Percentiles rank a stretch among this genome's conserved stretches.
phyloP scores from a whole-genome alignment of 441 rosid species.

The Arabidopsis lyrata region DNA sequence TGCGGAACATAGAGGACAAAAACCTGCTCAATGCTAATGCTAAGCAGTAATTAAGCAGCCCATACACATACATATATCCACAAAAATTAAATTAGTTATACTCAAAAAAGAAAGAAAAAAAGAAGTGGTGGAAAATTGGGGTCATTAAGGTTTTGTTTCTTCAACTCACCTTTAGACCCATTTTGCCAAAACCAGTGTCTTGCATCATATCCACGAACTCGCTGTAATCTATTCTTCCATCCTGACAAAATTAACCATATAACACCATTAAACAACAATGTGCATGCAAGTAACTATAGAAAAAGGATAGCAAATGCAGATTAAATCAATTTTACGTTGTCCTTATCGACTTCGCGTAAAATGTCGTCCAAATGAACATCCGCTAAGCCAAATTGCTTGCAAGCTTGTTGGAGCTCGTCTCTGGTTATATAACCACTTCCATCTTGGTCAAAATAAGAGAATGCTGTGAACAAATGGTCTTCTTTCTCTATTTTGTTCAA shows the following conservation, averaged over 20 bases:
- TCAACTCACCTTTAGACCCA: constrained; percentile 42
- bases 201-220: constrained; percentile 98
- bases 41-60: background rate
- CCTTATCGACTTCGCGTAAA: constrained; percentile 83
- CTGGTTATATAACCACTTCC: constrained; percentile 93
- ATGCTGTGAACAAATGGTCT: constrained; percentile 87
- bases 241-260: constrained; percentile 50
- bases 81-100: background rate
- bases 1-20: constrained; percentile 6
- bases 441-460: constrained; percentile 89
- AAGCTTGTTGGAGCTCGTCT: constrained; percentile 91
- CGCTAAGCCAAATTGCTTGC: constrained; percentile 75
- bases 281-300: constrained; percentile 2
- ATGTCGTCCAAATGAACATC: constrained; percentile 73
- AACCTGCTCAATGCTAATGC: constrained; percentile 38
- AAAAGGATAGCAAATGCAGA: background rate
- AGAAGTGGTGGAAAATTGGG: background rate
- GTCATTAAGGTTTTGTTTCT: constrained; percentile 6
- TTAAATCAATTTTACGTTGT: constrained; percentile 56
- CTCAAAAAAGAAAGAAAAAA: background rate
- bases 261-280: constrained; percentile 23
- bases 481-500: constrained; percentile 84
- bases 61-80: background rate
- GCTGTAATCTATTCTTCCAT: constrained; percentile 90
- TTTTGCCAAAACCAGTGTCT: constrained; percentile 62